Conservation (phyloP, 108 stramenopile genomes). For the Nannochloropsis gaditana region DNA sequence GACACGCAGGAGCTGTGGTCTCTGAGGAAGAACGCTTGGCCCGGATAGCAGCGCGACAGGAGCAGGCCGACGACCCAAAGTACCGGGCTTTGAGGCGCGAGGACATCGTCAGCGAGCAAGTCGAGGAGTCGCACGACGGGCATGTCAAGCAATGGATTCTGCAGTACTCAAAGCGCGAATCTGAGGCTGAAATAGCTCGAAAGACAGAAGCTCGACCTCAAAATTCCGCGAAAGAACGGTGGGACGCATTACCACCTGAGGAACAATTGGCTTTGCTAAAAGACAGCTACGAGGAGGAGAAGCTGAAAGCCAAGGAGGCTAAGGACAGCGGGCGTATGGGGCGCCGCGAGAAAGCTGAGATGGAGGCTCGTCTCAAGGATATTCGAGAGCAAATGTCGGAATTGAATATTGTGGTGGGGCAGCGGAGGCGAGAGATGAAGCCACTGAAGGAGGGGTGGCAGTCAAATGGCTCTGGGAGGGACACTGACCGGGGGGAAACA, state of each 20-base stretch:
- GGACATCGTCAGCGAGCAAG: background rate
- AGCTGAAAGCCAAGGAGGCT: slow-evolving; percentile 16
- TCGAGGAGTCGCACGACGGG: background rate
- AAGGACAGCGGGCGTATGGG: background rate
- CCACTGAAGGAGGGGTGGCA: background rate
- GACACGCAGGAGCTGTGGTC: background rate
- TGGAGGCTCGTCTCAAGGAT: background rate
- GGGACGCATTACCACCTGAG: background rate
- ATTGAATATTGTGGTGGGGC: slow-evolving; percentile 5
- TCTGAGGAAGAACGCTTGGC: background rate
- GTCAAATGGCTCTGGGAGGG: too few species aligned
- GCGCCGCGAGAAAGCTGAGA: background rate
- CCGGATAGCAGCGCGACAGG: background rate
- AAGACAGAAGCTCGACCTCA: background rate
- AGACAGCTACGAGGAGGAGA: slow-evolving; percentile 17
- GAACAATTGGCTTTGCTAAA: background rate
- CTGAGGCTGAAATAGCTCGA: background rate
- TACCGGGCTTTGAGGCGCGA: background rate
- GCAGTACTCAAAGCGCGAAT: background rate
- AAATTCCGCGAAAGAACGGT: background rate
- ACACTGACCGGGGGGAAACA: background rate
- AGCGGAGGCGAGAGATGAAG: slow-evolving; percentile 5
- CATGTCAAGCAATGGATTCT: background rate
- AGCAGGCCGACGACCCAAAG: background rate
- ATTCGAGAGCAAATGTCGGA: background rate